A percentile compares a stretch with the other conserved stretches of the same genome.
phyloP scores from a whole-genome alignment of 331 rosid genomes.

The Prunus yedoensis region DNA sequence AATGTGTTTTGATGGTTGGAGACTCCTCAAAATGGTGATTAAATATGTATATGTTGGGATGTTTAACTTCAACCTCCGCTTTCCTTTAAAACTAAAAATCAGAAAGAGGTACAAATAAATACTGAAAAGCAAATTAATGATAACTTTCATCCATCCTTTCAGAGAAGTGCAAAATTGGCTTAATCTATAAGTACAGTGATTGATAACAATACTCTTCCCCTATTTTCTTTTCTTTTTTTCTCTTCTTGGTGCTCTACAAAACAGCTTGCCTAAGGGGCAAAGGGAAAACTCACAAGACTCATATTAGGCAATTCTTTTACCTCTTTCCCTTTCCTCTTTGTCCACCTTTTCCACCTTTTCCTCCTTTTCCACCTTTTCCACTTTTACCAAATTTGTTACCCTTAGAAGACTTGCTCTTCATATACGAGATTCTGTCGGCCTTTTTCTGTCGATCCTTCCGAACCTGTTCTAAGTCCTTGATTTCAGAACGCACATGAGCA shows the following conservation, averaged over 20 bases:
- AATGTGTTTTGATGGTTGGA: too few species aligned
- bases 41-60: too few species aligned
- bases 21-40: too few species aligned
- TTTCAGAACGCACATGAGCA: slow-evolving; percentile 76
- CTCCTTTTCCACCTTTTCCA: slow-evolving; percentile 55
- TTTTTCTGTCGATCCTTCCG: slow-evolving; percentile 83
- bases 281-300: slow-evolving; percentile 1
- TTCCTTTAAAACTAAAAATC: not conserved
- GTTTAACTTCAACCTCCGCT: too few species aligned
- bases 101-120: not conserved
- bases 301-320: slow-evolving; percentile 10
- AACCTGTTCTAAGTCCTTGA: slow-evolving; percentile 81
- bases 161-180: slow-evolving; percentile 3
- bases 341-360: slow-evolving; percentile 57
- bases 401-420: slow-evolving; percentile 55
- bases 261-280: not conserved
- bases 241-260: not conserved
- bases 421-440: slow-evolving; percentile 42
- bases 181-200: not conserved
- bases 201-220: not conserved
- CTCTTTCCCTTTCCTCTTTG: slow-evolving; percentile 48
- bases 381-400: slow-evolving; percentile 59
- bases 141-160: not conserved
- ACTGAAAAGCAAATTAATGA: not conserved
- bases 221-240: not conserved